Evolutionary conservation across 768 basidiomycete genomes (phyloP).

Genomic region (Xerocomellus dryophilus): DNA sequence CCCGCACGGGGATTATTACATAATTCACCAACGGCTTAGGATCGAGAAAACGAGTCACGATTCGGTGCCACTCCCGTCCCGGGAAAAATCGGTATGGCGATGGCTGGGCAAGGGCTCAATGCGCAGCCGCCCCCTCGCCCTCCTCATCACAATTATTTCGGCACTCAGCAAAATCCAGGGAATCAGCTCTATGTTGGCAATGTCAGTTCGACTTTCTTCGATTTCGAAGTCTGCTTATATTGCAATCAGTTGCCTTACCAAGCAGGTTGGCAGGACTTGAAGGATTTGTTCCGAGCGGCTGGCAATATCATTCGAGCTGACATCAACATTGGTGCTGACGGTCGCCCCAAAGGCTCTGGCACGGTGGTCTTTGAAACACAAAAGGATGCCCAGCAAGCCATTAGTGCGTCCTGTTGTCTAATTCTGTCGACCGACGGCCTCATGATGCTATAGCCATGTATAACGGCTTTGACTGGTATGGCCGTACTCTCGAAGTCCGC

Average conservation of each 20-base stretch:
- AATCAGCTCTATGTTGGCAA: constrained; percentile 93
- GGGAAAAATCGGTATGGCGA: constrained; percentile 93
- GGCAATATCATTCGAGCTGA: constrained; percentile 96
- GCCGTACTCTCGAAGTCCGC: constrained; percentile 90
- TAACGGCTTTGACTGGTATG: constrained; percentile 97
- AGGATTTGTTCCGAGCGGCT: constrained; percentile 93
- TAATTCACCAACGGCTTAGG: constrained; percentile 45
- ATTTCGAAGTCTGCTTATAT: constrained; percentile 3
- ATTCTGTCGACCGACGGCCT: background rate
- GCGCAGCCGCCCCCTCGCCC: constrained; percentile 82
- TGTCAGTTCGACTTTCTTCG: constrained; percentile 42
- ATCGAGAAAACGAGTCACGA: constrained; percentile 93
- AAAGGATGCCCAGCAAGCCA: constrained; percentile 88
- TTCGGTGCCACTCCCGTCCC: constrained; percentile 95
- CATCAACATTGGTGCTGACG: constrained; percentile 90
- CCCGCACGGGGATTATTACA: background rate
- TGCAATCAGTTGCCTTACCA: constrained; percentile 78
- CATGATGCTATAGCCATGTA: constrained; percentile 69
- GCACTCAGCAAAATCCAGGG: constrained; percentile 58
- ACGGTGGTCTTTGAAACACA: constrained; percentile 93
- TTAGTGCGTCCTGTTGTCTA: constrained; percentile 55
- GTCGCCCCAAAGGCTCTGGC: constrained; percentile 94
- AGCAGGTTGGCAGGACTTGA: constrained; percentile 99
- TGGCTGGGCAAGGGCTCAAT: constrained; percentile 85
- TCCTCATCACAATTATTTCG: constrained; percentile 73